A percentile compares a stretch with the other conserved stretches of the same genome.
phyloP scores from a whole-genome alignment of 306 rosid genomes.

The Castanea sativa region DNA sequence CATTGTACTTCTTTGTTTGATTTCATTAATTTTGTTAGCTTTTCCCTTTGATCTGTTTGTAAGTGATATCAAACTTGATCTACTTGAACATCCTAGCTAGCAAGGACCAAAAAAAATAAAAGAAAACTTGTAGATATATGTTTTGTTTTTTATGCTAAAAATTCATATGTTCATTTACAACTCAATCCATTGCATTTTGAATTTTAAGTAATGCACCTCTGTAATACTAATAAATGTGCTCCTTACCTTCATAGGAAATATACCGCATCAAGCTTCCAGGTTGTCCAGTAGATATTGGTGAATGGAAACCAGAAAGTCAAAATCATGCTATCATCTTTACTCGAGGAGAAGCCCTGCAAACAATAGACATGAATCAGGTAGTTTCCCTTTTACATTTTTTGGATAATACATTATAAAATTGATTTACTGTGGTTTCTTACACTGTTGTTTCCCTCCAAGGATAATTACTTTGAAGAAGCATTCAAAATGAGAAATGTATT shows the following conservation, averaged over 20 bases:
- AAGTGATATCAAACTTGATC: too few relatives aligned
- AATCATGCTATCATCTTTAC: constrained; percentile 96
- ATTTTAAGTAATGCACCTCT: neutral
- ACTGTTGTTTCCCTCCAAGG: constrained; percentile 41
- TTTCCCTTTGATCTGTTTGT: too few relatives aligned
- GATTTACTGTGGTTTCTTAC: neutral
- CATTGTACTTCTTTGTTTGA: too few relatives aligned
- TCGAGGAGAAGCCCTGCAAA: constrained; percentile 95
- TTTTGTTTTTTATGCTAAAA: too few relatives aligned
- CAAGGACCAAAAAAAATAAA: too few relatives aligned
- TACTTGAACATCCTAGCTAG: too few relatives aligned
- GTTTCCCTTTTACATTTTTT: constrained; percentile 11
- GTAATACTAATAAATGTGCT: neutral
- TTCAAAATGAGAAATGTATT: constrained; percentile 94
- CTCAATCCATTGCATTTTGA: too few relatives aligned
- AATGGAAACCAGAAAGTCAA: constrained; percentile 98
- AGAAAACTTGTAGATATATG: too few relatives aligned
- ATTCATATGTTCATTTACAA: too few relatives aligned
- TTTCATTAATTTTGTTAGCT: too few relatives aligned
- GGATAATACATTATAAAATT: constrained; percentile 4
- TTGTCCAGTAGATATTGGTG: constrained; percentile 80
- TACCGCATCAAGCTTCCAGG: constrained; percentile 99
- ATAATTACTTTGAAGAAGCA: constrained; percentile 95
- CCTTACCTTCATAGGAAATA: constrained; percentile 62
- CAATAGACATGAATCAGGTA: constrained; percentile 99